phyloP scores from a whole-genome alignment of 495 filamentous ascomycete genomes.

The Penicillium bialowiezense region DNA sequence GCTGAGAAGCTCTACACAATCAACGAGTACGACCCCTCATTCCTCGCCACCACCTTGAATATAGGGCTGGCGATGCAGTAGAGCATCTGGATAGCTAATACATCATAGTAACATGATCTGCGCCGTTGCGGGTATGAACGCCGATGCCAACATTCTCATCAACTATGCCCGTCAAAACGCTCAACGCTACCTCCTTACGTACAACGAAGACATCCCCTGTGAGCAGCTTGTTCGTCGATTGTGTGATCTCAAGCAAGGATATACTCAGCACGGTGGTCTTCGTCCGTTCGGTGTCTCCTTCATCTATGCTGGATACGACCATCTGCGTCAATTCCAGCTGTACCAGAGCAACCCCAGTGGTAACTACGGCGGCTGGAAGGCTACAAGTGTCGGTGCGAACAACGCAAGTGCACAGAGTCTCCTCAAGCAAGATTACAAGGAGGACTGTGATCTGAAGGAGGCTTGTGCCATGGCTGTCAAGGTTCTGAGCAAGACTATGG shows the following conservation, averaged over 20 bases:
- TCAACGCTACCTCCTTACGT: conserved; percentile 95
- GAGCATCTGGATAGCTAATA: conserved; percentile 16
- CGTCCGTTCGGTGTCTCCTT: conserved; percentile 98
- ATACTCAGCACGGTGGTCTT: conserved; percentile 97
- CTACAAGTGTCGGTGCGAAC: conserved; percentile 95
- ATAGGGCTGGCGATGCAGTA: neutral
- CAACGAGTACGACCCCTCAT: conserved; percentile 71
- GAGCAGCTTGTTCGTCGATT: conserved; percentile 95
- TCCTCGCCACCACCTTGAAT: neutral
- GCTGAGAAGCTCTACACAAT: conserved; percentile 99
- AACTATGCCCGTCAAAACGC: conserved; percentile 97
- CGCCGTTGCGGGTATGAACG: conserved; percentile 98
- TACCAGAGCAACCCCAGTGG: conserved; percentile 99
- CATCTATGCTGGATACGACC: conserved; percentile 98
- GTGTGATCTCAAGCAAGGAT: conserved; percentile 98
- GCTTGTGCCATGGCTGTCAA: conserved; percentile 97
- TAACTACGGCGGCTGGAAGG: conserved; percentile 99
- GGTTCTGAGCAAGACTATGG: conserved; percentile 99
- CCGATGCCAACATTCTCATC: conserved; percentile 99
- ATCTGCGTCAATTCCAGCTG: conserved; percentile 92
- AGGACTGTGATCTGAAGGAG: conserved; percentile 92
- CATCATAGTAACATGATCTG: conserved; percentile 94
- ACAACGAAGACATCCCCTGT: conserved; percentile 99
- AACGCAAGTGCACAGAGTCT: conserved; percentile 97
- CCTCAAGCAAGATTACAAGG: conserved; percentile 99